phyloP scores from a whole-genome alignment of 1,284 basidiomycete species.

The Heterobasidion occidentale region DNA sequence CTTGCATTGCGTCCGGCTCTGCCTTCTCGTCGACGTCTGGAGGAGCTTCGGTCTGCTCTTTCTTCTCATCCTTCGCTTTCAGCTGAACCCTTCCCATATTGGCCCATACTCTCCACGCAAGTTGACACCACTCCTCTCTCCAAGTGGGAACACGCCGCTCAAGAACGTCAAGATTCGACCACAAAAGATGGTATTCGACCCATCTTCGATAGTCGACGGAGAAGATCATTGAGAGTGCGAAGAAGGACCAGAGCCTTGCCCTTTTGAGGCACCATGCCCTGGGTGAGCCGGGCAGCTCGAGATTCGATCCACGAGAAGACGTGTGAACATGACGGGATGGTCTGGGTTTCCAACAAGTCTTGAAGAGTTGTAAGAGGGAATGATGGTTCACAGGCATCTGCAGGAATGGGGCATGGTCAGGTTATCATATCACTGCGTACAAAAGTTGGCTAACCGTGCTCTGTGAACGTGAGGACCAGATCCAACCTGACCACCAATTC shows the following conservation, averaged over 20 bases:
- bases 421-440: too few species aligned
- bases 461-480: conserved; percentile 63
- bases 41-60: background rate
- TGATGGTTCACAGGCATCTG: conserved; percentile 45
- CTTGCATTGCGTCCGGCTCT: conserved; percentile 21
- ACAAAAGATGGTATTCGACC: conserved; percentile 76
- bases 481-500: conserved; percentile 59
- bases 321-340: conserved; percentile 72
- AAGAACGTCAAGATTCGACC: conserved; percentile 85
- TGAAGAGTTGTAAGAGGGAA: conserved; percentile 62
- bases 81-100: conserved; percentile 62
- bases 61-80: conserved; percentile 16
- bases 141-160: conserved; percentile 78
- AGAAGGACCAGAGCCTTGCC: conserved; percentile 82
- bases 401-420: conserved; percentile 5
- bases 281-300: conserved; percentile 57
- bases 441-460: conserved; percentile 43
- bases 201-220: conserved; percentile 78
- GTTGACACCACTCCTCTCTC: conserved; percentile 88
- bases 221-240: conserved; percentile 79
- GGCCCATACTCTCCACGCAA: conserved; percentile 80
- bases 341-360: conserved; percentile 75
- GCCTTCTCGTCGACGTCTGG: conserved; percentile 16
- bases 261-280: conserved; percentile 73
- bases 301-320: conserved; percentile 81